A percentile compares a stretch with the other conserved stretches of the same genome.
These are phyloP conservation scores for Eucalyptus sp. DNA, from an alignment of 345 rosid genomes.

Conservation along the genomic window DNA sequence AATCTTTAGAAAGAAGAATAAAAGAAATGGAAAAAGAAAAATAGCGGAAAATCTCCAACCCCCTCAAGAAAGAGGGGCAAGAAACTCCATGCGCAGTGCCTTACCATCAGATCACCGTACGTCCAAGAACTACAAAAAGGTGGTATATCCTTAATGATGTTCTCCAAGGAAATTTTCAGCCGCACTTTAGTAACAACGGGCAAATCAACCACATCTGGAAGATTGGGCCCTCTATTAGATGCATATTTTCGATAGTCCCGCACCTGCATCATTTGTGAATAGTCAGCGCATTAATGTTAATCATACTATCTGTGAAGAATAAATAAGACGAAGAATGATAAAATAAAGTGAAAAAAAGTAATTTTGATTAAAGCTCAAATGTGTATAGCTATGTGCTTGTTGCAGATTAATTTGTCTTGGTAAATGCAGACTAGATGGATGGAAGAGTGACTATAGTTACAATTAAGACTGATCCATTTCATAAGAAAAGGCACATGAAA, in stretches of 20 bases:
- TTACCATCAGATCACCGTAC: constrained; percentile 94
- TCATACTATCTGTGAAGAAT: background rate
- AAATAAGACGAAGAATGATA: background rate
- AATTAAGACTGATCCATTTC: background rate
- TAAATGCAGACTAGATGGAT: background rate
- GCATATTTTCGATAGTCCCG: constrained; percentile 60
- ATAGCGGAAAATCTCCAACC: background rate
- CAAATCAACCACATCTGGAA: constrained; percentile 8
- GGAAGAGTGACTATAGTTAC: background rate
- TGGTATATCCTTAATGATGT: constrained; percentile 89
- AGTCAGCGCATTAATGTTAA: background rate
- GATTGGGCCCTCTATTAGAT: constrained; percentile 36
- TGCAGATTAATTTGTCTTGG: background rate
- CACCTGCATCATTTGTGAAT: constrained; percentile 37
- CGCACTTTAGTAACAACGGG: constrained; percentile 52
- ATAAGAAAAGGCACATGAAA: background rate
- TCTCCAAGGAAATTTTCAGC: constrained; percentile 84
- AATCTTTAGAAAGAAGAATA: background rate
- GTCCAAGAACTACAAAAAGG: constrained; percentile 76
- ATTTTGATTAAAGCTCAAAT: background rate
- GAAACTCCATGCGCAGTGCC: background rate
- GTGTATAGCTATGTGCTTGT: background rate
- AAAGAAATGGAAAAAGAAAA: background rate
- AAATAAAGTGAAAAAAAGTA: background rate
- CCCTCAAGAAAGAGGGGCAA: background rate